These are phyloP conservation scores for Gossypium longicalyx DNA, from an alignment of 345 rosid species.

Conservation along the genomic window DNA sequence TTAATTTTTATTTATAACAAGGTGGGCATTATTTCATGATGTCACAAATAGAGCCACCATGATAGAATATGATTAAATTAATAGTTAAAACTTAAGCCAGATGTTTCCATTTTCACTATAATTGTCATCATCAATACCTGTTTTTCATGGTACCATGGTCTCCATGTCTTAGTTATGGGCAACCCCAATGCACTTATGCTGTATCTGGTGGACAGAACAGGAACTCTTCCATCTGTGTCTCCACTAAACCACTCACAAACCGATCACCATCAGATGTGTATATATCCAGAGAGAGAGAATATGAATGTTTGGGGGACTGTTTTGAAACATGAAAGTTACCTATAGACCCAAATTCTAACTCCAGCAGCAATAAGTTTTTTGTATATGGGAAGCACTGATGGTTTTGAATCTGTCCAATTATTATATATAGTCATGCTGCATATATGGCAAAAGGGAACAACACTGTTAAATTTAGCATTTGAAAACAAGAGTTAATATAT, in stretches of 20 bases:
- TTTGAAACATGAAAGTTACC: constrained; percentile 34
- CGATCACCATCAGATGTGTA: neutral
- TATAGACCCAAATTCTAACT: constrained; percentile 83
- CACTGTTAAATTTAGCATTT: neutral
- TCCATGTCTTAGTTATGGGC: constrained; percentile 65
- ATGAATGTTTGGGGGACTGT: neutral
- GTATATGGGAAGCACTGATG: constrained; percentile 79
- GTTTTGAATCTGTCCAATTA: constrained; percentile 48
- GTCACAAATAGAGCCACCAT: neutral
- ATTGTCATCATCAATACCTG: constrained; percentile 39
- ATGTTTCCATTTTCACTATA: neutral
- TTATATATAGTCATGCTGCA: constrained; percentile 48
- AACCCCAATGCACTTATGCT: constrained; percentile 54
- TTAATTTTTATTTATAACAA: neutral
- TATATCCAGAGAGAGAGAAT: neutral
- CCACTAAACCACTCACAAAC: constrained; percentile 50
- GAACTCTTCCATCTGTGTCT: constrained; percentile 96
- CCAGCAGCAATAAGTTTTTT: constrained; percentile 74
- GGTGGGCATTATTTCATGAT: neutral
- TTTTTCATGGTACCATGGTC: constrained; percentile 81
- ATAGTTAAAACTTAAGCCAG: neutral
- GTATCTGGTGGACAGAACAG: constrained; percentile 82
- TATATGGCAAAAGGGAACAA: neutral
- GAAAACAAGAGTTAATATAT: neutral
- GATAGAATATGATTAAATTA: neutral